Percentiles rank a stretch among this genome's conserved stretches.
Evolutionary conservation across 139 green algal species (phyloP).

Genomic region (Yamagishiella unicocca): DNA sequence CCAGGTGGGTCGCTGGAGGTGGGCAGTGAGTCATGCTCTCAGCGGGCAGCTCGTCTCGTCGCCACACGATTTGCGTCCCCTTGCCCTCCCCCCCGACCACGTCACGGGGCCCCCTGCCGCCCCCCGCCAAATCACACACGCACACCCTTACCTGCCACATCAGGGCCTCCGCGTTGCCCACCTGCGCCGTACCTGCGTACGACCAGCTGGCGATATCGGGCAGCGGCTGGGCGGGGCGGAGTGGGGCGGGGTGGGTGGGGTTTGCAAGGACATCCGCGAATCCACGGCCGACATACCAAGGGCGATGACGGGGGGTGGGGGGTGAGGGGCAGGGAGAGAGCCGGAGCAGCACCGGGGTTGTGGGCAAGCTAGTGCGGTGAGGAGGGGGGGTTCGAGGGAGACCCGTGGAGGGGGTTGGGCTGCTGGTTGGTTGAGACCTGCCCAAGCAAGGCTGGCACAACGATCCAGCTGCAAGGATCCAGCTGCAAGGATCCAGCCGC

Average conservation of each 20-base stretch:
- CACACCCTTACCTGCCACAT: constrained; percentile 46
- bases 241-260: not conserved
- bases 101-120: not conserved
- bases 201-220: constrained; percentile 55
- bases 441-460: too few species aligned
- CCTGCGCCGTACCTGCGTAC: constrained; percentile 49
- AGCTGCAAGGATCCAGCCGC: too few species aligned
- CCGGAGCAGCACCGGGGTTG: not conserved
- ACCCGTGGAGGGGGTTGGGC: too few species aligned
- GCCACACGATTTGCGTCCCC: not conserved
- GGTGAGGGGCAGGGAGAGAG: not conserved
- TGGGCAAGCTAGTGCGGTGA: not conserved
- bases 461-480: too few species aligned
- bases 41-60: too few species aligned
- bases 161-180: constrained; percentile 33
- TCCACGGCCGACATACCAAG: not conserved
- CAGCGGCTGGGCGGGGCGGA: constrained; percentile 46
- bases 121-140: too few species aligned
- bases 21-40: too few species aligned
- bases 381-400: not conserved
- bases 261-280: not conserved
- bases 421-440: too few species aligned
- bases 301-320: not conserved
- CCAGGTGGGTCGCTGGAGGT: too few species aligned
- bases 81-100: not conserved